phyloP scores from a whole-genome alignment of 1,284 basidiomycete genomes.

The Cutaneotrichosporon arboriforme region DNA sequence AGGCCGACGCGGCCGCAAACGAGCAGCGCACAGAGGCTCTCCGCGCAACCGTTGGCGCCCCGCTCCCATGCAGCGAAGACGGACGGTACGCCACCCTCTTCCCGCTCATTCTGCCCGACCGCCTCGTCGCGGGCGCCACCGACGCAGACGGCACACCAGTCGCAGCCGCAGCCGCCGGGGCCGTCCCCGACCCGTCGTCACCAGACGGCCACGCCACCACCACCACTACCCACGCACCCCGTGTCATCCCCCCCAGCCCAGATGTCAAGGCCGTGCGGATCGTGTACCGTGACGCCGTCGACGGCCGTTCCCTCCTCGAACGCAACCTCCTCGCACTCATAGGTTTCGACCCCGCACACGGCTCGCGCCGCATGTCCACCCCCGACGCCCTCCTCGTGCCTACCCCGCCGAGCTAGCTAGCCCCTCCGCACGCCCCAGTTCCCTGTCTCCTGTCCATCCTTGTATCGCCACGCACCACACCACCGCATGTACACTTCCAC shows the following conservation, averaged over 20 bases:
- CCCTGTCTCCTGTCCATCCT: too few species aligned
- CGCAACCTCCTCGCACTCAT: slow-evolving; percentile 15
- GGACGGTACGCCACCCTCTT: slow-evolving; percentile 47
- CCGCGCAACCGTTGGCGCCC: slow-evolving; percentile 24
- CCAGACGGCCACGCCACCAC: background rate
- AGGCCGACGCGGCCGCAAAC: slow-evolving; percentile 13
- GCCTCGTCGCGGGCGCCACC: slow-evolving; percentile 20
- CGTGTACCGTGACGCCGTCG: slow-evolving; percentile 14
- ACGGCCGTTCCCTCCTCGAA: slow-evolving; percentile 5
- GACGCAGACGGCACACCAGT: background rate
- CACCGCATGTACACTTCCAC: too few species aligned
- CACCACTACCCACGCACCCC: slow-evolving; percentile 3
- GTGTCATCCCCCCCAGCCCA: background rate
- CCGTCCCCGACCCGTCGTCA: slow-evolving; percentile 11
- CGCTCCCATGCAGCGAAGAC: slow-evolving; percentile 32
- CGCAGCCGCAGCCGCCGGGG: background rate
- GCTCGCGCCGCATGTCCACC: slow-evolving; percentile 11
- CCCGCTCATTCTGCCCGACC: slow-evolving; percentile 45
- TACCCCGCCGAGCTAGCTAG: background rate
- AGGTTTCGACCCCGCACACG: slow-evolving; percentile 5
- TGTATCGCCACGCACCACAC: too few species aligned
- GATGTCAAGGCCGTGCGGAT: slow-evolving; percentile 8
- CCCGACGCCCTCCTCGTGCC: slow-evolving; percentile 14
- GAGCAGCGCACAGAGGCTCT: slow-evolving; percentile 11
- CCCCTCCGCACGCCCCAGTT: too few species aligned